phyloP scores from a whole-genome alignment of 1,139 yeast genomes.

The Casaregolazyma lundiana region DNA sequence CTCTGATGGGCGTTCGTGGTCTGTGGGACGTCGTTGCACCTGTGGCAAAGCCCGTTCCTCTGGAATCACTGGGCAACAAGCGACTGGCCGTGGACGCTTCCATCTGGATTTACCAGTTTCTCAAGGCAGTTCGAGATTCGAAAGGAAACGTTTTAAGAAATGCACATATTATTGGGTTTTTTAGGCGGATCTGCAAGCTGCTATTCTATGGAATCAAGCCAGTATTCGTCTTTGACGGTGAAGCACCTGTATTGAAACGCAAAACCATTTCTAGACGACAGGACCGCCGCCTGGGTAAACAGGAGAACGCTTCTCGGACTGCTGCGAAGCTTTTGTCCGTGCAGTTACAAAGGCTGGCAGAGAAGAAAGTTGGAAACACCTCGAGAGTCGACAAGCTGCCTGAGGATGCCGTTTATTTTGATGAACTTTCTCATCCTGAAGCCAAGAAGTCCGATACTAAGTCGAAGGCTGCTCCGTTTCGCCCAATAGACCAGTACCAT shows the following conservation, averaged over 20 bases:
- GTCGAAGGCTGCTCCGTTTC: slow-evolving; percentile 13
- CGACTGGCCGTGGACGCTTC: slow-evolving; percentile 95
- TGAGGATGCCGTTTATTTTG: slow-evolving; percentile 26
- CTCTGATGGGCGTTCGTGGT: slow-evolving; percentile 87
- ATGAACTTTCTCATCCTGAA: slow-evolving; percentile 21
- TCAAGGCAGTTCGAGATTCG: slow-evolving; percentile 87
- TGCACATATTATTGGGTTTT: slow-evolving; percentile 91
- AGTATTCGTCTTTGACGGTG: slow-evolving; percentile 96
- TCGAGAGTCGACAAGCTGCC: slow-evolving; percentile 26
- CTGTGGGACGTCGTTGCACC: slow-evolving; percentile 93
- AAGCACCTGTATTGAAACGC: slow-evolving; percentile 81
- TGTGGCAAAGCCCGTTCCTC: slow-evolving; percentile 80
- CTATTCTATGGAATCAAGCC: slow-evolving; percentile 87
- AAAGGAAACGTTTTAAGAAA: slow-evolving; percentile 75
- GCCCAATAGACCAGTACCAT: slow-evolving; percentile 67
- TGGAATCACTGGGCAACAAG: slow-evolving; percentile 74
- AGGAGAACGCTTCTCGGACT: slow-evolving; percentile 64
- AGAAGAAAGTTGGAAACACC: slow-evolving; percentile 18
- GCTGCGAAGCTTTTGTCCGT: slow-evolving; percentile 79
- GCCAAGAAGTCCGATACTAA: slow-evolving; percentile 12
- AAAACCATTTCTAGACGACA: slow-evolving; percentile 68
- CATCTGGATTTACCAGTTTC: slow-evolving; percentile 95
- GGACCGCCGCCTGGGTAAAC: slow-evolving; percentile 68
- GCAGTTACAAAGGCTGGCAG: slow-evolving; percentile 63
- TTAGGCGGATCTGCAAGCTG: slow-evolving; percentile 86